Evolutionary conservation across 148 eudicot species (phyloP).

Genomic region (Nepenthes mirabilis): DNA sequence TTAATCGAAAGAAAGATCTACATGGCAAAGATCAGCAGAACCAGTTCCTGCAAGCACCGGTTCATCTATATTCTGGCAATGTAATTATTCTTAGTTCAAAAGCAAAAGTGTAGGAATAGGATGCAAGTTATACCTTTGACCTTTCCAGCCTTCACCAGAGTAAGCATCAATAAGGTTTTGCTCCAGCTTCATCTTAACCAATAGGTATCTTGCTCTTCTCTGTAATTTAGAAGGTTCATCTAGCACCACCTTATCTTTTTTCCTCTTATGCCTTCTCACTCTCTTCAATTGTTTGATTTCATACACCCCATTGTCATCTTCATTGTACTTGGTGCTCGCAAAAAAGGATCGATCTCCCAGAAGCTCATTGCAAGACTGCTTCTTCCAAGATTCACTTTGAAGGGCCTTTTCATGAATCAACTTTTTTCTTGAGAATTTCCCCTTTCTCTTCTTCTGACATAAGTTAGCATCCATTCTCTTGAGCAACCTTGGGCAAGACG

Average conservation of each 20-base stretch:
- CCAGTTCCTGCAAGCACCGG: no score
- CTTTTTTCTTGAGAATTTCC: conserved; percentile 1
- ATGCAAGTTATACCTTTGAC: conserved; percentile 66
- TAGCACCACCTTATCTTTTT: conserved; percentile 26
- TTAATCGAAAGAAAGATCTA: not conserved
- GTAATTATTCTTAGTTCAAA: not conserved
- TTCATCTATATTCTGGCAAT: no score
- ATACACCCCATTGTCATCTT: conserved; percentile 10
- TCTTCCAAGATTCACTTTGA: conserved; percentile 19
- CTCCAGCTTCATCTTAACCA: conserved; percentile 76
- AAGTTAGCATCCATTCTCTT: conserved; percentile 1
- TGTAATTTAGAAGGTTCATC: conserved; percentile 66
- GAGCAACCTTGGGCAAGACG: conserved; percentile 7
- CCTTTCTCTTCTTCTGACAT: conserved; percentile 8
- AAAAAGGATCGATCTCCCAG: conserved; percentile 11
- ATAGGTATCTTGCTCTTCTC: conserved; percentile 65
- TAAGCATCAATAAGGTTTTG: conserved; percentile 95
- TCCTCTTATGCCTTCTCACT: conserved; percentile 33
- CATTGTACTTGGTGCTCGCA: conserved; percentile 7
- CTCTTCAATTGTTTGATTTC: conserved; percentile 26
- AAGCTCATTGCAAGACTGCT: conserved; percentile 12
- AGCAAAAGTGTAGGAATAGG: not conserved
- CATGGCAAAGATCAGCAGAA: not conserved
- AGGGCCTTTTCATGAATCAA: conserved; percentile 1
- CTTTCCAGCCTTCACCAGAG: conserved; percentile 94